phyloP scores from a whole-genome alignment of 371 early-diverging fungal species.

The Capillidium rhysosporum region DNA sequence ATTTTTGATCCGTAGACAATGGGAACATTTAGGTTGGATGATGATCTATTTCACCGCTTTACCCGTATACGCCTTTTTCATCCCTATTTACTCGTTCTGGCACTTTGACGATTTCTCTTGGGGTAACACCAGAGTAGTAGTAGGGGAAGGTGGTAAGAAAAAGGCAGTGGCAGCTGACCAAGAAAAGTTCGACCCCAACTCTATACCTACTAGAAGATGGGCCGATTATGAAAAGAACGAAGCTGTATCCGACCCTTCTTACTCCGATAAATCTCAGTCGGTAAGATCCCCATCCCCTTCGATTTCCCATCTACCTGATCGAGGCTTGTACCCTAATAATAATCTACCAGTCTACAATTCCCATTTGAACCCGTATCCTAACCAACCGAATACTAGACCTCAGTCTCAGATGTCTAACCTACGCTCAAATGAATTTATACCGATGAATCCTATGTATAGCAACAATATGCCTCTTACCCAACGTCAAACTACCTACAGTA shows the following conservation, averaged over 20 bases:
- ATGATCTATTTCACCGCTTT: slow-evolving; percentile 68
- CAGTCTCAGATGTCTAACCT: background rate
- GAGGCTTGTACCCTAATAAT: background rate
- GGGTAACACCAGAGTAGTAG: slow-evolving; percentile 88
- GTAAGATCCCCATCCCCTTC: background rate
- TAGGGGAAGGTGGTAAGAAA: slow-evolving; percentile 58
- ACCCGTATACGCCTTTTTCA: slow-evolving; percentile 59
- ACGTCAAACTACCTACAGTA: no score
- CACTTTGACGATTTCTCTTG: slow-evolving; percentile 96
- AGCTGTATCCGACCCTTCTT: background rate
- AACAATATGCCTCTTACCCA: no score
- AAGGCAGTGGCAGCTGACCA: slow-evolving; percentile 22
- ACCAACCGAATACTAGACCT: background rate
- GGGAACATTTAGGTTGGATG: slow-evolving; percentile 93
- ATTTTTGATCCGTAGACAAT: slow-evolving; percentile 63
- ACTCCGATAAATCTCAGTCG: slow-evolving; percentile 6
- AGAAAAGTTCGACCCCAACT: slow-evolving; percentile 7
- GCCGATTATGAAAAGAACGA: slow-evolving; percentile 31
- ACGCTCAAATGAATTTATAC: background rate
- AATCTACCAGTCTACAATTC: no score
- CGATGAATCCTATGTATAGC: background rate
- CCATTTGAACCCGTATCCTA: background rate
- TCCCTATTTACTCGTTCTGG: slow-evolving; percentile 84
- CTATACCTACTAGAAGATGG: slow-evolving; percentile 39
- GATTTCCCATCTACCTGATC: background rate